phyloP scores from a whole-genome alignment of 768 basidiomycete species.

The Rhodocollybia butyracea region DNA sequence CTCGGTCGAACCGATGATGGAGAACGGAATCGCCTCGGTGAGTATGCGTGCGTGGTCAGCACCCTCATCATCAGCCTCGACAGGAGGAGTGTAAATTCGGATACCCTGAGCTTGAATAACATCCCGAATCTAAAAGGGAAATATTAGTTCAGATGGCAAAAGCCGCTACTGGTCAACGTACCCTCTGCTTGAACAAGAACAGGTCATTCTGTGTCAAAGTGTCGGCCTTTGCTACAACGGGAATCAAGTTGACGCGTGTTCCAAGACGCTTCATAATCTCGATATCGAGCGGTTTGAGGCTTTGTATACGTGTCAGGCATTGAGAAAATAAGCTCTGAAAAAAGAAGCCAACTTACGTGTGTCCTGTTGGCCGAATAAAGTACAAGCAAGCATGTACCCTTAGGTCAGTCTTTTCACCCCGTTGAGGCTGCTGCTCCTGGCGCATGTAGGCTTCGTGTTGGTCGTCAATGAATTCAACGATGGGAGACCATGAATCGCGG shows the following conservation, averaged over 20 bases:
- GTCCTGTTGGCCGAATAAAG: constrained; percentile 94
- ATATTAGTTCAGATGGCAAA: neutral
- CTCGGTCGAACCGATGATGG: constrained; percentile 95
- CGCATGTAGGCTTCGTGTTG: constrained; percentile 95
- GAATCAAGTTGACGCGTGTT: constrained; percentile 96
- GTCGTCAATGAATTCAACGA: constrained; percentile 97
- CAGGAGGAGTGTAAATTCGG: constrained; percentile 89
- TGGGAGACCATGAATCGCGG: constrained; percentile 96
- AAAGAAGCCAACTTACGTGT: constrained; percentile 66
- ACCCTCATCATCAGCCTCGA: constrained; percentile 83
- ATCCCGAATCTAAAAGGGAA: constrained; percentile 67
- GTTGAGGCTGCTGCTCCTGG: constrained; percentile 98
- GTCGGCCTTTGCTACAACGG: constrained; percentile 96
- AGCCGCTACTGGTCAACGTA: constrained; percentile 33
- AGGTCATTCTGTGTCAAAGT: constrained; percentile 95
- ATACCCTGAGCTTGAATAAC: constrained; percentile 90
- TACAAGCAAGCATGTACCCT: constrained; percentile 96
- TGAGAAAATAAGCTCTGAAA: constrained; percentile 1
- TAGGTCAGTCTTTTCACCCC: constrained; percentile 90
- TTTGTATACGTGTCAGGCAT: constrained; percentile 24
- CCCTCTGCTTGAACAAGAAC: constrained; percentile 87
- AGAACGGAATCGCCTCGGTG: constrained; percentile 93
- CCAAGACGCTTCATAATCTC: constrained; percentile 99
- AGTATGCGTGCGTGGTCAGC: constrained; percentile 88
- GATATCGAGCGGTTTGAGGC: constrained; percentile 95